These are phyloP conservation scores for Phytophthora rubi DNA, from an alignment of 352 stramenopile genomes.

Conservation along the genomic window DNA sequence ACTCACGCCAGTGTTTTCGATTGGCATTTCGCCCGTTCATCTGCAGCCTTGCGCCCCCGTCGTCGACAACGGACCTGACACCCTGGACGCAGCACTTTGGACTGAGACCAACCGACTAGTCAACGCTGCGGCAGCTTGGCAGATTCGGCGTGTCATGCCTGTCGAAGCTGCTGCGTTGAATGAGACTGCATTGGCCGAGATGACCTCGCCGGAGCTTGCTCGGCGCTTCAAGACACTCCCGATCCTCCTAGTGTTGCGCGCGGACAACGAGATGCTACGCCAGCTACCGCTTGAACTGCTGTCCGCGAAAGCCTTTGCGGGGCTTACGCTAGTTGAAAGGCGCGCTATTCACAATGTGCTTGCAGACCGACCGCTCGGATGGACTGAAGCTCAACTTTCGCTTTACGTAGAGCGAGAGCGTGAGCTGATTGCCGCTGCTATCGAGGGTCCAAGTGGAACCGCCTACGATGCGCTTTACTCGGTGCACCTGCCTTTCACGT, in stretches of 20 bases:
- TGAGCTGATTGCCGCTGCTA: slow-evolving; percentile 15
- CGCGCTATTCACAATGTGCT: slow-evolving; percentile 32
- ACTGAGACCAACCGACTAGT: slow-evolving; percentile 17
- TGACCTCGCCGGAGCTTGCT: slow-evolving; percentile 18
- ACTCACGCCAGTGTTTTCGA: slow-evolving; percentile 10
- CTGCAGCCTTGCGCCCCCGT: slow-evolving; percentile 13
- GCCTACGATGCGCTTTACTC: slow-evolving; percentile 12
- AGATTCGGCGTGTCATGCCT: slow-evolving; percentile 25
- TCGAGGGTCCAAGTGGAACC: not conserved
- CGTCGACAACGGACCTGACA: no score
- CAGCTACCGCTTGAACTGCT: slow-evolving; percentile 17
- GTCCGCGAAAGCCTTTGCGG: slow-evolving; percentile 10
- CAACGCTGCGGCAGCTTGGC: slow-evolving; percentile 26
- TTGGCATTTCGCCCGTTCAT: slow-evolving; percentile 18
- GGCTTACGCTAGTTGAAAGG: slow-evolving; percentile 20
- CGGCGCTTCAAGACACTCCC: slow-evolving; percentile 18
- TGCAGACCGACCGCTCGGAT: slow-evolving; percentile 9
- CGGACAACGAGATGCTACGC: slow-evolving; percentile 8
- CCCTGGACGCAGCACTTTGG: slow-evolving; percentile 8
- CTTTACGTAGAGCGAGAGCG: slow-evolving; percentile 20
- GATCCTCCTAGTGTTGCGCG: slow-evolving; percentile 21
- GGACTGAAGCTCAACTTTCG: slow-evolving; percentile 9
- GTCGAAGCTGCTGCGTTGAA: slow-evolving; percentile 15
- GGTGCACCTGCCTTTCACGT: not conserved
- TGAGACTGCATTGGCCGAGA: slow-evolving; percentile 6